Evolutionary conservation across 768 basidiomycete genomes (phyloP).

Genomic region (Kwoniella dendrophila): DNA sequence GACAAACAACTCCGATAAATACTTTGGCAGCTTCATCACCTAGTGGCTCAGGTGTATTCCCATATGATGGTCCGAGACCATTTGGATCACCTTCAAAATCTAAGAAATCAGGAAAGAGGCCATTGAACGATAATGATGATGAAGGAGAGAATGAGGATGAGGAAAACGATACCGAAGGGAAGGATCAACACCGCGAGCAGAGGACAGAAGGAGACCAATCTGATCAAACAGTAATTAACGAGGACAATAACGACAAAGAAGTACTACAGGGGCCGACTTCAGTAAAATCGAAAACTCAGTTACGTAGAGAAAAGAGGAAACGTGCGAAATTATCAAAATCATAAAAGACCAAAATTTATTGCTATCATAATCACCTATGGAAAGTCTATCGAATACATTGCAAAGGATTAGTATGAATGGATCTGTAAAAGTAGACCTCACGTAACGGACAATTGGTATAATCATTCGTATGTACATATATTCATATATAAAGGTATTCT

Average conservation of each 20-base stretch:
- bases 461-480: too few relatives aligned
- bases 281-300: conserved; percentile 16
- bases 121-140: not conserved
- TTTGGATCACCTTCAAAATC: conserved; percentile 12
- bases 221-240: not conserved
- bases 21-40: conserved; percentile 13
- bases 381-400: not conserved
- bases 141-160: not conserved
- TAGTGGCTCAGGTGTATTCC: conserved; percentile 27
- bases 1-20: not conserved
- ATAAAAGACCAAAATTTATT: too few relatives aligned
- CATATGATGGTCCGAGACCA: conserved; percentile 24
- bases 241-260: conserved; percentile 4
- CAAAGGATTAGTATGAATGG: too few relatives aligned
- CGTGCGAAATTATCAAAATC: conserved; percentile 21
- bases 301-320: conserved; percentile 30
- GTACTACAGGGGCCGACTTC: not conserved
- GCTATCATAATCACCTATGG: not conserved
- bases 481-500: too few relatives aligned
- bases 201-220: not conserved
- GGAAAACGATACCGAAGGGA: not conserved
- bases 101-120: not conserved
- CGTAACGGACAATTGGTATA: too few relatives aligned
- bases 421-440: too few relatives aligned
- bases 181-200: not conserved